Conservation (phyloP, 2,329 filamentous ascomycete genomes). For the Fusarium albidum region DNA sequence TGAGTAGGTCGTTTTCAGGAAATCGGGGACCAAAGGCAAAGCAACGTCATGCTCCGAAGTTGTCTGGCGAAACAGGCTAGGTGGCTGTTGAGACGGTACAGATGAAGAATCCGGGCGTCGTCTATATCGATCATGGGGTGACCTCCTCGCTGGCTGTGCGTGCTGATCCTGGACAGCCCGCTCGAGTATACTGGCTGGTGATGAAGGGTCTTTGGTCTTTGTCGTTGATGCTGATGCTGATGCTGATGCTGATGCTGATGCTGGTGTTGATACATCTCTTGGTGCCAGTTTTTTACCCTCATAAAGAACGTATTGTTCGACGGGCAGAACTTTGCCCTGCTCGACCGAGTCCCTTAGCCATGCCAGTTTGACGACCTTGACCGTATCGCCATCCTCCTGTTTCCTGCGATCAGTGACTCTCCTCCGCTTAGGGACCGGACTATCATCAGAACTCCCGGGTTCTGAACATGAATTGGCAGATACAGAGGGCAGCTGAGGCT, state of each 20-base stretch:
- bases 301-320: slow-evolving; percentile 63
- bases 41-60: slow-evolving; percentile 79
- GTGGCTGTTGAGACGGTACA: slow-evolving; percentile 33
- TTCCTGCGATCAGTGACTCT: slow-evolving; percentile 12
- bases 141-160: slow-evolving; percentile 9
- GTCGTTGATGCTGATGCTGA: neutral
- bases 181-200: slow-evolving; percentile 29
- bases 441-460: slow-evolving; percentile 7
- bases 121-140: slow-evolving; percentile 14
- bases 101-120: slow-evolving; percentile 11
- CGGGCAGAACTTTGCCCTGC: slow-evolving; percentile 53
- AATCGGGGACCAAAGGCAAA: slow-evolving; percentile 74
- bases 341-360: slow-evolving; percentile 66
- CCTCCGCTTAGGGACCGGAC: slow-evolving; percentile 29
- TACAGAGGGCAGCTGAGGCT: neutral
- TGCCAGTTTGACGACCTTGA: slow-evolving; percentile 65
- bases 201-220: slow-evolving; percentile 3
- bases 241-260: neutral
- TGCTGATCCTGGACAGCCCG: slow-evolving; percentile 31
- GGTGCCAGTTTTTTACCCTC: slow-evolving; percentile 51
- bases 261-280: neutral
- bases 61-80: slow-evolving; percentile 68
- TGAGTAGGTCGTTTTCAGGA: slow-evolving; percentile 69
- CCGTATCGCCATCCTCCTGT: slow-evolving; percentile 28
- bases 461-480: neutral